Evolutionary conservation across 805 yeast species (phyloP), one percentile per base, ranked within the genome.

Genomic region (Lipomyces sp.): DNA sequence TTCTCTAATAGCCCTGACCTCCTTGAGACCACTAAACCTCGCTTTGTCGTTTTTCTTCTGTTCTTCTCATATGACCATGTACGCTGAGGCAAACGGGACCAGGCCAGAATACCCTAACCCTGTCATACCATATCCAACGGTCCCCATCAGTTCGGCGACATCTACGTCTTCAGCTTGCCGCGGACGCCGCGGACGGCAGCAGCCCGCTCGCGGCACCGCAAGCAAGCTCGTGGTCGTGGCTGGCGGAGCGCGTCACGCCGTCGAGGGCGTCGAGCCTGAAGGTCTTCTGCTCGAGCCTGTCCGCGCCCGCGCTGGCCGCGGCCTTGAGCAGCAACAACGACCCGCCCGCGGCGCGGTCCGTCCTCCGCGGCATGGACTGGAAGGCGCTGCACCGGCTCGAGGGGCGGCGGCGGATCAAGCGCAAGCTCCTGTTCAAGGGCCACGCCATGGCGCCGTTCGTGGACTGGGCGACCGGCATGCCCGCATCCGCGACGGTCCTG

Each of bases 101-200:
- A n/a, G n/a, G n/a, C n/a, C n/a, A n/a, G n/a, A n/a, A n/a, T n/a
- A n/a, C n/a, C n/a, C n/a, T n/a, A n/a, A n/a, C n/a, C n/a, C n/a
- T n/a, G n/a, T n/a, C n/a, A n/a, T n/a, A n/a, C n/a, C n/a, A n/a
- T n/a, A n/a, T n/a, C n/a, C n/a, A n/a, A n/a, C n/a, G n/a, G n/a
- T n/a, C n/a, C n/a, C 23, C 32, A 53, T 16, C 53, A 52, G 33
- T 43, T 55, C 31, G 59, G 59, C 3, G 59, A 55, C 41, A 32
- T 55, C 7, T 55, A 53, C 35, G 34, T 28, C 36, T 55, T 55
- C 40, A 51, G 35, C 36, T 55, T 7, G 45, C 29, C 11, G 24
- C 26, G 26, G 35, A 36, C 44, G 18, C 14, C 41, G 32, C 43
- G n/a, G 38, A 26, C 16, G 35, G 24, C 21, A 26, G n/a, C 35